phyloP scores from a whole-genome alignment of 345 rosid species.

The Lenwebbia sp. region DNA sequence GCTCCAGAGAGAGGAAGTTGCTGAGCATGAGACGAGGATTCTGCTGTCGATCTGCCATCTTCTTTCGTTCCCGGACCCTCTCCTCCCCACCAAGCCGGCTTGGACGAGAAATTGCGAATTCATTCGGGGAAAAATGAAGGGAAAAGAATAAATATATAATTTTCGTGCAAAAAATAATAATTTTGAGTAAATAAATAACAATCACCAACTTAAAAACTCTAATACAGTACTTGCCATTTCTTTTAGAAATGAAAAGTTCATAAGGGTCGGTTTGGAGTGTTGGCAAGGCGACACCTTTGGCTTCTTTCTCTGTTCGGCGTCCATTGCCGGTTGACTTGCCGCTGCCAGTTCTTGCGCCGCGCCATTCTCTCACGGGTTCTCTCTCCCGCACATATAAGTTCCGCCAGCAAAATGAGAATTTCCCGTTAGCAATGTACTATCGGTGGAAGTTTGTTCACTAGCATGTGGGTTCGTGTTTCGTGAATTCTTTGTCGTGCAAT shows the following conservation, averaged over 20 bases:
- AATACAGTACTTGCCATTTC: not conserved
- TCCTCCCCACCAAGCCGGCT: not conserved
- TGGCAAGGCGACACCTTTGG: not conserved
- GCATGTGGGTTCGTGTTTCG: not conserved
- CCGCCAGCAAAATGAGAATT: not conserved
- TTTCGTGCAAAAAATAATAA: too few species aligned
- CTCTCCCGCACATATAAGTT: not conserved
- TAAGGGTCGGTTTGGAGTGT: not conserved
- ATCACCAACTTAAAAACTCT: too few species aligned
- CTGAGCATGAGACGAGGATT: not conserved
- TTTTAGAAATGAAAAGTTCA: not conserved
- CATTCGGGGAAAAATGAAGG: not conserved
- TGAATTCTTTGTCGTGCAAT: not conserved
- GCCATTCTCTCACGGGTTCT: not conserved
- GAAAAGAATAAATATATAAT: too few species aligned
- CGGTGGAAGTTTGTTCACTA: not conserved
- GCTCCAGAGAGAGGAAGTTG: not conserved
- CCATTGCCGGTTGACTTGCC: not conserved
- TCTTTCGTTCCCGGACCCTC: not conserved
- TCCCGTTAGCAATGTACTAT: not conserved
- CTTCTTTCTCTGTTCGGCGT: not conserved
- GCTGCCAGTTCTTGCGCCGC: not conserved
- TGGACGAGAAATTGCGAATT: not conserved
- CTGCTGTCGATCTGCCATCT: not conserved
- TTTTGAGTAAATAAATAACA: too few species aligned